Percentiles rank a stretch among this genome's conserved stretches.
Conservation (phyloP, 1,284 basidiomycete genomes). For the Porodaedalea pini region DNA sequence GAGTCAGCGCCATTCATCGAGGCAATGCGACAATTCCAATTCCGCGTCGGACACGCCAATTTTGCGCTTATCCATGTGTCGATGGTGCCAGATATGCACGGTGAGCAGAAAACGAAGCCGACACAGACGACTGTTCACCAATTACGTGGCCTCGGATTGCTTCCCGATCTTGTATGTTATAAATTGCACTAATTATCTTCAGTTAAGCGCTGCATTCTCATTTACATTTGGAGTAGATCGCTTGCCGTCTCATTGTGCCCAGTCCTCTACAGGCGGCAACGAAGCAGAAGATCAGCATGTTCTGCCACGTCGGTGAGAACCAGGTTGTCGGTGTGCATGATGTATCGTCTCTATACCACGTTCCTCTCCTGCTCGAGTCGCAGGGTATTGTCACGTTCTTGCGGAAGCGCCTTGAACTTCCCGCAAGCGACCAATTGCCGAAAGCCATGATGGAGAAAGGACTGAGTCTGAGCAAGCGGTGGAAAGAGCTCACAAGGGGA, state of each 20-base stretch:
- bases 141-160: slow-evolving; percentile 87
- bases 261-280: slow-evolving; percentile 79
- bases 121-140: slow-evolving; percentile 97
- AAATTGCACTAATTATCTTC: neutral
- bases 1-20: slow-evolving; percentile 97
- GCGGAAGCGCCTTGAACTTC: slow-evolving; percentile 76
- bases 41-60: slow-evolving; percentile 95
- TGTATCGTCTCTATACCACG: slow-evolving; percentile 96
- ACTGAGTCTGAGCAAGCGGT: slow-evolving; percentile 61
- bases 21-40: slow-evolving; percentile 99
- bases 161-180: slow-evolving; percentile 83
- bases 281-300: slow-evolving; percentile 98
- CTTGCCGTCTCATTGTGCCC: slow-evolving; percentile 77
- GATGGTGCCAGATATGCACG: slow-evolving; percentile 97
- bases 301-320: slow-evolving; percentile 92
- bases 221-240: slow-evolving; percentile 70
- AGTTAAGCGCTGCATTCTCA: no score
- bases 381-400: slow-evolving; percentile 91
- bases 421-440: slow-evolving; percentile 52
- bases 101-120: slow-evolving; percentile 99
- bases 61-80: slow-evolving; percentile 98
- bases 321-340: slow-evolving; percentile 98
- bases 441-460: slow-evolving; percentile 62
- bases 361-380: slow-evolving; percentile 87
- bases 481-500: slow-evolving; percentile 83